These are phyloP conservation scores for Aspergillus coremiiformis DNA, from an alignment of 495 filamentous ascomycete species.

Conservation along the genomic window DNA sequence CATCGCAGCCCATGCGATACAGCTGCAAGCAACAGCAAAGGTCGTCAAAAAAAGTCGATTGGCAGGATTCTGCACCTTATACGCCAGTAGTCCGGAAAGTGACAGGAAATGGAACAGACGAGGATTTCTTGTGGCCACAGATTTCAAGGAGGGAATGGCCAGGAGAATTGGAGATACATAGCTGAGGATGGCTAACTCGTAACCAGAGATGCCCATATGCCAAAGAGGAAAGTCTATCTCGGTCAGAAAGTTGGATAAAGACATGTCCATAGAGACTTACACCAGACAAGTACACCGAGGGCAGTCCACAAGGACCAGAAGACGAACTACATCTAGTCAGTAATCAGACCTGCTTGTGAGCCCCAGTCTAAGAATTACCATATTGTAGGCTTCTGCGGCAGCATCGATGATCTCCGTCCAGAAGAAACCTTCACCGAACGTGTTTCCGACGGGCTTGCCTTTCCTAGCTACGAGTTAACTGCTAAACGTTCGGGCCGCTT, in stretches of 20 bases:
- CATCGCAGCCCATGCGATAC: conserved; percentile 74
- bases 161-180: conserved; percentile 82
- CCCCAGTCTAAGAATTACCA: conserved; percentile 48
- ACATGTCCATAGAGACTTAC: conserved; percentile 45
- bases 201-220: conserved; percentile 99
- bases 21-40: conserved; percentile 69
- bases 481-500: conserved; percentile 8
- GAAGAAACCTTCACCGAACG: conserved; percentile 66
- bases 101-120: conserved; percentile 66
- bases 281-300: conserved; percentile 86
- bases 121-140: conserved; percentile 58
- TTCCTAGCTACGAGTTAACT: conserved; percentile 56
- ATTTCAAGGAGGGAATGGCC: conserved; percentile 59
- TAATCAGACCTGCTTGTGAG: background rate
- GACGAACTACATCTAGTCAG: conserved; percentile 57
- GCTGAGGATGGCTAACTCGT: conserved; percentile 79
- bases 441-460: conserved; percentile 60
- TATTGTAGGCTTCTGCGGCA: conserved; percentile 84
- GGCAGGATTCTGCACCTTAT: conserved; percentile 63
- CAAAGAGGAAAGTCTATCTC: conserved; percentile 87
- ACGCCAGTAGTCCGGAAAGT: conserved; percentile 72
- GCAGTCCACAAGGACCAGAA: conserved; percentile 95
- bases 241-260: conserved; percentile 12
- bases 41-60: conserved; percentile 72
- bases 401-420: conserved; percentile 72